Percentiles rank a stretch among this genome's conserved stretches.
phyloP scores from a whole-genome alignment of 768 basidiomycete genomes.

The Russula abietina region DNA sequence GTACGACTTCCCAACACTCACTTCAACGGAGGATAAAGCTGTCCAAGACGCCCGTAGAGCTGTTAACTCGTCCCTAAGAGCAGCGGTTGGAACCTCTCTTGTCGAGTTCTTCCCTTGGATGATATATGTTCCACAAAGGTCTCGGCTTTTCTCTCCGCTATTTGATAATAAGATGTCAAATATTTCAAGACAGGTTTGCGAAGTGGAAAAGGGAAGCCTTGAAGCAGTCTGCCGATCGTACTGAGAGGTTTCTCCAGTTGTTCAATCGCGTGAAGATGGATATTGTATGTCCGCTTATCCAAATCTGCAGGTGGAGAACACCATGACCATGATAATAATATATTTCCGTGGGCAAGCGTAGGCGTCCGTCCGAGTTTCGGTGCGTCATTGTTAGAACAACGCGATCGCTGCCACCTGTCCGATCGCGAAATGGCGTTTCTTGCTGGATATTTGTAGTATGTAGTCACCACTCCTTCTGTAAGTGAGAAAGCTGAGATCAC shows the following conservation, averaged over 20 bases:
- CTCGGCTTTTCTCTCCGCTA: not conserved
- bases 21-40: not conserved
- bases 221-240: not conserved
- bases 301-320: not conserved
- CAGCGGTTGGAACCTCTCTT: not conserved
- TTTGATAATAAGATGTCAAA: too few species aligned
- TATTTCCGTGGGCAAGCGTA: not conserved
- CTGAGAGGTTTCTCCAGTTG: not conserved
- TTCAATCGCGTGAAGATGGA: not conserved
- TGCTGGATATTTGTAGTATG: not conserved
- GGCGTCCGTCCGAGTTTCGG: not conserved
- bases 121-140: not conserved
- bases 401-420: not conserved
- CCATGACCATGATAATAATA: not conserved
- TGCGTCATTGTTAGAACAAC: not conserved
- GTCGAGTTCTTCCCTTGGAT: not conserved
- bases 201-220: not conserved
- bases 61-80: not conserved
- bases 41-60: not conserved
- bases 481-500: not conserved
- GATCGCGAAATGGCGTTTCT: not conserved
- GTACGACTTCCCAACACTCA: conserved; percentile 7
- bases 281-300: not conserved
- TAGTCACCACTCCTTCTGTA: not conserved
- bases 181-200: not conserved